phyloP scores from a whole-genome alignment of 2,329 filamentous ascomycete species.

The Sporothrix curviconia region DNA sequence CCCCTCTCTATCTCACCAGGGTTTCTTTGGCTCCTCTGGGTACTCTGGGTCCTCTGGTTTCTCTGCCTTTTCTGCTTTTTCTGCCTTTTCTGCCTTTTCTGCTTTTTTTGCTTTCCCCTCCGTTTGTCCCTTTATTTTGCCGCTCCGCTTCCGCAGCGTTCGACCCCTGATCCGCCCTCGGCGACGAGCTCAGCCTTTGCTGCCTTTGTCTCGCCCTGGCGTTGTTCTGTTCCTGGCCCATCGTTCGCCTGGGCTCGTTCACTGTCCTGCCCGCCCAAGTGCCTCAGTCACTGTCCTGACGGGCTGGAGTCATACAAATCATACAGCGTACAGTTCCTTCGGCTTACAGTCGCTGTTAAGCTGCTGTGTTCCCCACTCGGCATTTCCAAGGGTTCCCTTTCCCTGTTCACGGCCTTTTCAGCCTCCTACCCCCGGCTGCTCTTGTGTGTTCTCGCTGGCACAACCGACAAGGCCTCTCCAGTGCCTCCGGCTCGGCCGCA shows the following conservation, averaged over 20 bases:
- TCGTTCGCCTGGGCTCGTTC: not conserved
- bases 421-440: no score
- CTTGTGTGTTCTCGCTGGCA: no score
- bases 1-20: not conserved
- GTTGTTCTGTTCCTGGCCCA: not conserved
- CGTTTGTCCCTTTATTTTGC: not conserved
- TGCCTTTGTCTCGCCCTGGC: not conserved
- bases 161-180: not conserved
- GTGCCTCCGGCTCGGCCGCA: not conserved
- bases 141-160: not conserved
- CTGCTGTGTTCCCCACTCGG: not conserved
- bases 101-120: not conserved
- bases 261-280: not conserved
- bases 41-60: no score
- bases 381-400: not conserved
- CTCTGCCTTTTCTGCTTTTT: no score
- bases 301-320: not conserved
- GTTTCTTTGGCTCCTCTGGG: no score
- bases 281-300: not conserved
- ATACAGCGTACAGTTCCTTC: no score
- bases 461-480: not conserved
- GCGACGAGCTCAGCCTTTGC: slow-evolving; percentile 4
- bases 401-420: not conserved
- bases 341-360: no score
- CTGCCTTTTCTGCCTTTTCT: not conserved